A percentile compares a stretch with the other conserved stretches of the same genome.
Conservation (phyloP, 2,329 filamentous ascomycete genomes). For the Trichoderma arundinaceum region DNA sequence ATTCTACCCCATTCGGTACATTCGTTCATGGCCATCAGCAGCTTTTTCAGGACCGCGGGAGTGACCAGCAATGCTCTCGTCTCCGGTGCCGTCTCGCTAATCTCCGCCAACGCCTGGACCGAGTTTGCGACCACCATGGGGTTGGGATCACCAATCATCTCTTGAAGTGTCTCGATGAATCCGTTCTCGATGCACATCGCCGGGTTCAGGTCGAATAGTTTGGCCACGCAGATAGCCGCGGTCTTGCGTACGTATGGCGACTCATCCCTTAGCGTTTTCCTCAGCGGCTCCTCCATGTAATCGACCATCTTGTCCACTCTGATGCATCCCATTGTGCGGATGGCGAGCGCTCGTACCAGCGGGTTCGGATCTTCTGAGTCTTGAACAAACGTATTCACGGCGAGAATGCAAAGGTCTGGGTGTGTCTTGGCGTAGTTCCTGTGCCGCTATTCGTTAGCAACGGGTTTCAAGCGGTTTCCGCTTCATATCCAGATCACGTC, state of each 20-base stretch:
- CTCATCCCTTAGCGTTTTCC: slow-evolving; percentile 95
- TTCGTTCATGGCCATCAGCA: slow-evolving; percentile 94
- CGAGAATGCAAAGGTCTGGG: slow-evolving; percentile 96
- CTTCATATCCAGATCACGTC: neutral
- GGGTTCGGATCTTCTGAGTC: slow-evolving; percentile 99
- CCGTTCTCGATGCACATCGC: slow-evolving; percentile 94
- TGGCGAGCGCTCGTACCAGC: slow-evolving; percentile 89
- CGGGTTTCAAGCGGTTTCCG: neutral
- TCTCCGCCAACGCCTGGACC: slow-evolving; percentile 91
- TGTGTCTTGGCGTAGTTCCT: slow-evolving; percentile 99
- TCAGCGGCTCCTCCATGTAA: slow-evolving; percentile 97
- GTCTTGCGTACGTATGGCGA: slow-evolving; percentile 99
- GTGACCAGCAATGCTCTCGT: slow-evolving; percentile 86
- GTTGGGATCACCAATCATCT: slow-evolving; percentile 95
- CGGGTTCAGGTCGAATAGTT: slow-evolving; percentile 94
- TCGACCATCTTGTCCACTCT: slow-evolving; percentile 99
- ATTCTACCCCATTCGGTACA: slow-evolving; percentile 98
- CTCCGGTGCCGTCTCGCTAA: slow-evolving; percentile 87
- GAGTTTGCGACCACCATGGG: slow-evolving; percentile 99
- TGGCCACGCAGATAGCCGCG: slow-evolving; percentile 95
- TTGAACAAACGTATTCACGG: slow-evolving; percentile 98
- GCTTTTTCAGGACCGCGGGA: slow-evolving; percentile 84
- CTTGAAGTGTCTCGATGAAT: slow-evolving; percentile 90
- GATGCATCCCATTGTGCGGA: slow-evolving; percentile 98
- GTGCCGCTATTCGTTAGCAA: neutral